These are phyloP conservation scores for Oenanthe javanica DNA, from an alignment of 140 eudicot genomes.

Conservation along the genomic window DNA sequence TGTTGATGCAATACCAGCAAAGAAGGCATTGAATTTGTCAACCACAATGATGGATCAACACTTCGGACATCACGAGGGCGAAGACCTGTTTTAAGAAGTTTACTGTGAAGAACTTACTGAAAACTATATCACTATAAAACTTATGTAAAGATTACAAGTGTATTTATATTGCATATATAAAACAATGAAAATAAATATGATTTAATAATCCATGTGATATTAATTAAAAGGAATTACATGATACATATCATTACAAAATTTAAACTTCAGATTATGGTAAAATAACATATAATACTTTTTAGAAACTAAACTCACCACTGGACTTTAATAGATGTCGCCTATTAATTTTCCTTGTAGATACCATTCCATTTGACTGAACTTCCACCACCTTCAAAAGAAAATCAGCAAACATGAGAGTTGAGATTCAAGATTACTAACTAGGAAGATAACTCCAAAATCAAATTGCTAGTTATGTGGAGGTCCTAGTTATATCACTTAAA, in stretches of 20 bases:
- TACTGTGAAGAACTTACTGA: conserved; percentile 3
- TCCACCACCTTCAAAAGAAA: conserved; percentile 67
- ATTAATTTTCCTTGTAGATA: conserved; percentile 72
- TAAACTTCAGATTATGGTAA: background rate
- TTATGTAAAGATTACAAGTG: background rate
- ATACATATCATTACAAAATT: background rate
- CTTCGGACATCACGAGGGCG: conserved; percentile 97
- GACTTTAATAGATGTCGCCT: conserved; percentile 75
- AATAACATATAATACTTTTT: background rate
- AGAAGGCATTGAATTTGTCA: conserved; percentile 93
- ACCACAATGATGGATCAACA: conserved; percentile 97
- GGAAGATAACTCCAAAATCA: background rate
- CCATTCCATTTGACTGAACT: conserved; percentile 69
- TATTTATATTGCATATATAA: no score
- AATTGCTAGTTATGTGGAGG: background rate
- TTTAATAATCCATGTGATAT: background rate
- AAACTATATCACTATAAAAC: background rate
- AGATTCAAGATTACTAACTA: background rate
- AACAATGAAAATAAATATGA: background rate
- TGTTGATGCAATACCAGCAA: conserved; percentile 50
- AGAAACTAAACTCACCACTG: conserved; percentile 58
- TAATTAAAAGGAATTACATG: background rate
- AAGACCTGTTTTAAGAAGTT: conserved; percentile 52
- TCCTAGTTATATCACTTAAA: background rate
- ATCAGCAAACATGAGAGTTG: conserved; percentile 8